A percentile compares a stretch with the other conserved stretches of the same genome.
Conservation (phyloP, 1,284 basidiomycete genomes). For the Xerocomus minutiporus region DNA sequence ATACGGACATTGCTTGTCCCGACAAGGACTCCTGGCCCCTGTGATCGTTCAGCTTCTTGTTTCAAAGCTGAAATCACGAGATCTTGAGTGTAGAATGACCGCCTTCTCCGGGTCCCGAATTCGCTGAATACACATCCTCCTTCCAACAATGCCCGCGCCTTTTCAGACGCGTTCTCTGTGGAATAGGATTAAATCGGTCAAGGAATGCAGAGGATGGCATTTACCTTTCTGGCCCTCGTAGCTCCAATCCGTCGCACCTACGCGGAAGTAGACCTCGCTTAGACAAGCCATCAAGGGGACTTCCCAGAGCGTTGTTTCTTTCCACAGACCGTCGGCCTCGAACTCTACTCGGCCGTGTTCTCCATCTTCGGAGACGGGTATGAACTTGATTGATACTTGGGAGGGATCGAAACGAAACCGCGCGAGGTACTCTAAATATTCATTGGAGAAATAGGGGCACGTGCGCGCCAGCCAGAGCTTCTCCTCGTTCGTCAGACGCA, state of each 20-base stretch:
- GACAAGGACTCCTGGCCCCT: conserved; percentile 55
- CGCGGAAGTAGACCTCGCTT: conserved; percentile 72
- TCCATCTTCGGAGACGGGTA: conserved; percentile 47
- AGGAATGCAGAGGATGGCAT: conserved; percentile 8
- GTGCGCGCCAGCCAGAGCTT: conserved; percentile 59
- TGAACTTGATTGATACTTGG: conserved; percentile 72
- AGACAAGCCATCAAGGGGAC: conserved; percentile 90
- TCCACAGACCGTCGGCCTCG: conserved; percentile 75
- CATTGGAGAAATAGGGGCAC: conserved; percentile 73
- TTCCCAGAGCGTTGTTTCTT: conserved; percentile 92
- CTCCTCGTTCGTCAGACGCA: conserved; percentile 65
- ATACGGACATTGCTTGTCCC: conserved; percentile 82
- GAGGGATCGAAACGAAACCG: conserved; percentile 74
- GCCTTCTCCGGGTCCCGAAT: conserved; percentile 87
- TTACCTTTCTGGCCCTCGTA: conserved; percentile 76
- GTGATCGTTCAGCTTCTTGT: conserved; percentile 53
- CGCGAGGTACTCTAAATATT: conserved; percentile 78
- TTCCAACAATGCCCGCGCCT: conserved; percentile 65
- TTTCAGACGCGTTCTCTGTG: conserved; percentile 61
- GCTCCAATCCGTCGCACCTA: conserved; percentile 77
- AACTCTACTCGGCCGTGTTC: conserved; percentile 72
- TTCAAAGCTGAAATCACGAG: conserved; percentile 71
- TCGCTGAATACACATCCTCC: conserved; percentile 81
- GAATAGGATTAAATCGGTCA: conserved; percentile 1
- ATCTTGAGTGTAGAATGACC: conserved; percentile 80